Percentiles rank a stretch among this genome's conserved stretches.
These are phyloP conservation scores for Fagus sylvatica DNA, from an alignment of 306 rosid genomes.

Conservation along the genomic window DNA sequence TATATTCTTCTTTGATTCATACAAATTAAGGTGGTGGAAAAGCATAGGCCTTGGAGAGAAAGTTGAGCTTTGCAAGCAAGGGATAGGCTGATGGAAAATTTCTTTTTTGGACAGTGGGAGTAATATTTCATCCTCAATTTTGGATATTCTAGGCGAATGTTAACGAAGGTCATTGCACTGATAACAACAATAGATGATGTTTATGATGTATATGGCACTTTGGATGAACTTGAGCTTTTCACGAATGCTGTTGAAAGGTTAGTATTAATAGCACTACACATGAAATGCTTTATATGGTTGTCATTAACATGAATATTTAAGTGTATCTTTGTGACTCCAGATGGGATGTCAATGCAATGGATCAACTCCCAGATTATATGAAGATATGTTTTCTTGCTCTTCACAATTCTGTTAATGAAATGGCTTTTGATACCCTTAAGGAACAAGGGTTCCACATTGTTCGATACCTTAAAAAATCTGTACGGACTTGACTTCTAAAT, in stretches of 20 bases:
- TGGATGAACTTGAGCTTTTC: conserved; percentile 24
- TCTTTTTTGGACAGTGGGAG: conserved; percentile 23
- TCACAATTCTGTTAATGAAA: too few species aligned
- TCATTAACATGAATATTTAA: neutral
- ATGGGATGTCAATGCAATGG: too few species aligned
- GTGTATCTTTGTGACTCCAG: neutral
- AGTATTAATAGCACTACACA: neutral
- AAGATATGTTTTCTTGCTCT: too few species aligned
- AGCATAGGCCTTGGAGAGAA: neutral
- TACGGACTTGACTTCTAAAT: neutral
- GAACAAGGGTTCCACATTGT: too few species aligned
- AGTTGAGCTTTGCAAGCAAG: conserved; percentile 15
- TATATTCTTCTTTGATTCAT: neutral
- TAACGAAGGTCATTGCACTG: neutral
- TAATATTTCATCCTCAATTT: neutral
- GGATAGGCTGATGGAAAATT: conserved; percentile 20
- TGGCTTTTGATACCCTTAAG: too few species aligned
- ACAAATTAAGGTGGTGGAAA: conserved; percentile 25
- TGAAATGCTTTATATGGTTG: neutral
- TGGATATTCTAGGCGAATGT: neutral
- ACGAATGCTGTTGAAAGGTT: conserved; percentile 25
- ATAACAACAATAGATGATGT: conserved; percentile 16
- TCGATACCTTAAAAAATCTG: neutral
- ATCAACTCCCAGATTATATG: too few species aligned
- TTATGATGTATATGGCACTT: conserved; percentile 21